Evolutionary conservation across 2,329 filamentous ascomycete genomes (phyloP), one percentile per base, ranked within the genome.

Genomic region (Pseudogymnoascus sp.): DNA sequence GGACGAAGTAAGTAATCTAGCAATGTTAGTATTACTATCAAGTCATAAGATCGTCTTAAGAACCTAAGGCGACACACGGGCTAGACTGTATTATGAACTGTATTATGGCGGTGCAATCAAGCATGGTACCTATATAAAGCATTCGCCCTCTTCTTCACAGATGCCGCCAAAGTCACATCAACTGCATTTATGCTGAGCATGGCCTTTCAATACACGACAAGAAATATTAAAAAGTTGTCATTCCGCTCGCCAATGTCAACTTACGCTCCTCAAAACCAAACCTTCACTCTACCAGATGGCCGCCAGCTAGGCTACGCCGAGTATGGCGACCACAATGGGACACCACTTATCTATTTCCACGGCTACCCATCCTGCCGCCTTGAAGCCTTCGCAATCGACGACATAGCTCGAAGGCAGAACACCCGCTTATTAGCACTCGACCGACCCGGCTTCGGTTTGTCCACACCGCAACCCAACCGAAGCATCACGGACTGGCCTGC

Each of bases 401-500:
- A 73, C 8, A 63, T 66, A 2, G 66, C 67, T 2, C 68, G 68
- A 7, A 65, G 68, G 4, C 64, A 63, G 37, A 45, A 39, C 8
- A 62, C 76, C 14, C 75, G 75, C 6, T 26, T 79, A 42, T 70
- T 80, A 39, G 70, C 75, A 3, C 68, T 75, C 2, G 78, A 80
- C 62, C 73, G 78, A 0, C 78, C 78, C 0, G 78, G 78, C 5
- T 77, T 75, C 34, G 78, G 77, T 5, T 66, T 77, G 2, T 78
- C 76, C 3, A 72, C 76, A 2, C 72, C 71, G 10, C 73, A 75
- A 64, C 70, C 74, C 8, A 65, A 47, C 14, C 67, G 65, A 40
- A 64, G 61, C 10, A 60, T 68, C 7, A 57, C 67, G 36, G 75
- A 78, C 68, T 77, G 74, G 72, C 75, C 79, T 2, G 64, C 72